Evolutionary conservation across 768 basidiomycete species (phyloP), one percentile per base, ranked within the genome.

Genomic region (Xerocomus spinulosus): DNA sequence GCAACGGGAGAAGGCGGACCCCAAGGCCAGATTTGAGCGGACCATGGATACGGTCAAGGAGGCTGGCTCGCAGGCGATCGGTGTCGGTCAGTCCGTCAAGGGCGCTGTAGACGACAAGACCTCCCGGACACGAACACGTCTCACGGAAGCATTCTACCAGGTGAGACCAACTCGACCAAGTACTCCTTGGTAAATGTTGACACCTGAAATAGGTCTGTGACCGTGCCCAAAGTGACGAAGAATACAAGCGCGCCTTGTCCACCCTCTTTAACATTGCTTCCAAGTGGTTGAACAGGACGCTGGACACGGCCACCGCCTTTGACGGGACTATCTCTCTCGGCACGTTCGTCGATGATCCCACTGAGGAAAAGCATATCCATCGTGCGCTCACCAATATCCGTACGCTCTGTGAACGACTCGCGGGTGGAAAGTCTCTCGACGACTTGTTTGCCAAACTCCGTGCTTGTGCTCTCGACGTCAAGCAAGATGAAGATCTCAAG

Each of bases 21-120:
- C 70, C 4, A 77, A 77, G 58, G 73, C 72, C 7, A 70, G 73
- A 23, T 88, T 83, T 59, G 81, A 85, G 64, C 77, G 78, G 53
- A 74, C 80, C 0, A 82, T 87, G 79, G 86, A 86, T 25, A 75
- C 74, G 0, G 69, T 78, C 9, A 87, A 83, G 60, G 73, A 68
- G 10, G 71, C 69, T 0, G 86, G 86, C 8, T 77, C 75, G 0
- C 69, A 69, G 26, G 75, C 73, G 8, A 87, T 87, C 23, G 82
- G 78, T 4, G 70, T 69, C 0, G 69, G 70, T 4, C 80, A 84
- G 56, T 61, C 64, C 1, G 71, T 73, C 3, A 67, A 70, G 3
- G 63, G 58, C 1, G 68, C 71, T 5, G 63, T 70, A 1, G 64
- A 82, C 52, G 77, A 83, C 13, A 61, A 70, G 32, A 61, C 70